phyloP scores from a whole-genome alignment of 805 yeast genomes.

The Myxozyma vanderwaltii region DNA sequence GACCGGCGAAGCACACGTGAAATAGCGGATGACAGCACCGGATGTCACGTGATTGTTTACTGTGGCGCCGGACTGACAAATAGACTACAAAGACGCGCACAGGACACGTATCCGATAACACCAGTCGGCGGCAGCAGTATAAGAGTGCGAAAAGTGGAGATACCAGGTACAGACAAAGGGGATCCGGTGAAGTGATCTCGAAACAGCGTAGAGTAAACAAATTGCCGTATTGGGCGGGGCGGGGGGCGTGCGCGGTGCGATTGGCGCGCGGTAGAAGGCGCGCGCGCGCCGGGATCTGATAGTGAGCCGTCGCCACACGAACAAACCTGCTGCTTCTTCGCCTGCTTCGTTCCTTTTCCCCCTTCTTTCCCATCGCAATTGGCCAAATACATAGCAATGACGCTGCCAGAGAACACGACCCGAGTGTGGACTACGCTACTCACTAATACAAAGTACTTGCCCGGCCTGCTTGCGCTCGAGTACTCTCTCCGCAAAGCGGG shows the following conservation, averaged over 20 bases:
- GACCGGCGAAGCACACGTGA: too few relatives aligned
- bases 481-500: constrained; percentile 49
- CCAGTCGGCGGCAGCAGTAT: not conserved
- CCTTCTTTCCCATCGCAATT: not conserved
- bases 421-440: constrained; percentile 59
- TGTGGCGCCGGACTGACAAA: too few relatives aligned
- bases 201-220: not conserved
- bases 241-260: not conserved
- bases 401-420: constrained; percentile 22
- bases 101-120: too few relatives aligned
- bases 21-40: too few relatives aligned
- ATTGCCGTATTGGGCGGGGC: not conserved
- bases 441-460: constrained; percentile 54
- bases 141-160: too few relatives aligned
- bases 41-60: too few relatives aligned
- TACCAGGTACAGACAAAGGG: too few relatives aligned
- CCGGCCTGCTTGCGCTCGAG: constrained; percentile 56
- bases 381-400: not conserved
- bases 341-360: not conserved
- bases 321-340: too few relatives aligned
- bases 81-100: too few relatives aligned
- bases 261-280: not conserved
- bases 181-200: too few relatives aligned
- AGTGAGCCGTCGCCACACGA: not conserved
- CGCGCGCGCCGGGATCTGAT: not conserved